Evolutionary conservation across 2,329 filamentous ascomycete species (phyloP).

Genomic region (Purpureocillium lavendulum): DNA sequence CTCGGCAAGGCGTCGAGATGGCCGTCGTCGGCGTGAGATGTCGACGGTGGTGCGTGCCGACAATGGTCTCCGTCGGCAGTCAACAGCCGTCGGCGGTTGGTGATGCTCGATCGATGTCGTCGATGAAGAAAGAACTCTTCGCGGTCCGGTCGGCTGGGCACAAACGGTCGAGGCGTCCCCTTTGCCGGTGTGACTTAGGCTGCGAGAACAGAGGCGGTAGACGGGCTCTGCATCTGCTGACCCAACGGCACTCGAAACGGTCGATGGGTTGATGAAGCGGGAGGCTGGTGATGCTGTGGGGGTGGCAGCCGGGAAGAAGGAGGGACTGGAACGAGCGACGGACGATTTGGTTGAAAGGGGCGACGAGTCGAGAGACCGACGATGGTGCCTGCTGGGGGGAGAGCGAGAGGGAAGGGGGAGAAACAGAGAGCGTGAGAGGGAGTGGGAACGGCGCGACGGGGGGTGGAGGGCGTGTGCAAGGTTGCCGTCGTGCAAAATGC

Average conservation of each 20-base stretch:
- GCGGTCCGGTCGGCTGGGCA: no score
- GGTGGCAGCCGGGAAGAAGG: constrained; percentile 21
- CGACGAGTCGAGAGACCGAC: constrained; percentile 16
- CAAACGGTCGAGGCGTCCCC: no score
- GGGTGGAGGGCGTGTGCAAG: background rate
- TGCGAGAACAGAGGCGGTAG: background rate
- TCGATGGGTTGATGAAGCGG: background rate
- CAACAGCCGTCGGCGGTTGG: no score
- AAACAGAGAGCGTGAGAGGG: constrained; percentile 1
- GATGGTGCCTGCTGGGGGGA: constrained; percentile 13
- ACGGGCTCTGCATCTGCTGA: background rate
- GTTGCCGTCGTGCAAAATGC: background rate
- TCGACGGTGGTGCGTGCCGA: no score
- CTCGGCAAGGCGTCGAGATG: background rate
- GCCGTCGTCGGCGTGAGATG: no score
- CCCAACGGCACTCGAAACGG: background rate
- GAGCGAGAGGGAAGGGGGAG: constrained; percentile 3
- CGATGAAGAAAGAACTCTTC: background rate
- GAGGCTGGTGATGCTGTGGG: constrained; percentile 13
- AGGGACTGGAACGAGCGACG: constrained; percentile 33
- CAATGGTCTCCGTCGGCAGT: no score
- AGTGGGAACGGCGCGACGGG: background rate
- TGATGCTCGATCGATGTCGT: background rate
- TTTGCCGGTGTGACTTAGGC: background rate
- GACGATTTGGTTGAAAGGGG: constrained; percentile 30